Evolutionary conservation across 1,139 yeast genomes (phyloP).

Genomic region (Blastobotrys aristatus): DNA sequence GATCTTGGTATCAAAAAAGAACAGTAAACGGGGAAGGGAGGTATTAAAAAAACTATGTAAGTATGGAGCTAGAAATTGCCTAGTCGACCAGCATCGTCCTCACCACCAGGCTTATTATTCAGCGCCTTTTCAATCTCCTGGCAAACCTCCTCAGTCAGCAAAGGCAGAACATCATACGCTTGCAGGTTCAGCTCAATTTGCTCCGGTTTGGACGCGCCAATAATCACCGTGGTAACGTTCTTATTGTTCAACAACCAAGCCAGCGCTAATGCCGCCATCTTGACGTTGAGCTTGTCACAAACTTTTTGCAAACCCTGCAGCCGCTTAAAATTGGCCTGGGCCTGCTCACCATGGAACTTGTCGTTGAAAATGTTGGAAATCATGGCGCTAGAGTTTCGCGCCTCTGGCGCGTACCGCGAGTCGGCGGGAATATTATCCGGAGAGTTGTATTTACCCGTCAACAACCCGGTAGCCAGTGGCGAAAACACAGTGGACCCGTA

Average conservation of each 20-base stretch:
- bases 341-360: conserved; percentile 23
- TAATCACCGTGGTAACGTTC: conserved; percentile 33
- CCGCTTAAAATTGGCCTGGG: conserved; percentile 26
- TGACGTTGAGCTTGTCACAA: conserved; percentile 30
- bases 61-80: conserved; percentile 10
- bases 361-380: conserved; percentile 17
- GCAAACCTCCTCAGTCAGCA: conserved; percentile 30
- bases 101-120: conserved; percentile 28
- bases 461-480: conserved; percentile 33
- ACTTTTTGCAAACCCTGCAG: conserved; percentile 25
- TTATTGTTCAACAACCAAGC: conserved; percentile 33
- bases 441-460: conserved; percentile 33
- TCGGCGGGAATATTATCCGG: conserved; percentile 29
- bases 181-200: conserved; percentile 33
- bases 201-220: conserved; percentile 34
- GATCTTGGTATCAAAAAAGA: too few species aligned
- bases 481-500: conserved; percentile 35
- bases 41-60: too few species aligned
- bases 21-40: too few species aligned
- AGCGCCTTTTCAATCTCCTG: conserved; percentile 31
- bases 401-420: conserved; percentile 25
- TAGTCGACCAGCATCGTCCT: conserved; percentile 21
- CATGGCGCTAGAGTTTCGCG: conserved; percentile 16
- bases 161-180: conserved; percentile 32
- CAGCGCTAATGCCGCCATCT: conserved; percentile 31